phyloP scores from a whole-genome alignment of 306 rosid genomes.

The Dryas drummondii region DNA sequence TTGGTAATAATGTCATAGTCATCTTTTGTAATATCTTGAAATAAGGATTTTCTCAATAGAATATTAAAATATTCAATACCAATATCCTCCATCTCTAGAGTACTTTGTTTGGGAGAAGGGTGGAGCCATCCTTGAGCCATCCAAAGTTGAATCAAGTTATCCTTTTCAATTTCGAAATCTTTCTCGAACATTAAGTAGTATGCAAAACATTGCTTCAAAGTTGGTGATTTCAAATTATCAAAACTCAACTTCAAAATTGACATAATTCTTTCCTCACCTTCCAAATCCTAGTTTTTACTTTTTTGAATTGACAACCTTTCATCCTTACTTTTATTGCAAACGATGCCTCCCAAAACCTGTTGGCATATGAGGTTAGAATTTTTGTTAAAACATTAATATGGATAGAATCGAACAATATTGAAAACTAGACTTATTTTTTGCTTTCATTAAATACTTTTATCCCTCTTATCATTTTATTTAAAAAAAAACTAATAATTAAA shows the following conservation, averaged over 20 bases:
- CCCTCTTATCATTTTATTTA: too few relatives aligned
- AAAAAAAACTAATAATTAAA: too few relatives aligned
- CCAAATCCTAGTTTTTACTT: background rate
- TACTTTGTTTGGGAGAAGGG: background rate
- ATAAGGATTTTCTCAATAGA: too few relatives aligned
- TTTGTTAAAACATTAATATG: too few relatives aligned
- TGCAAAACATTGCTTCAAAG: conserved; percentile 25
- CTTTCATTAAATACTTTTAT: too few relatives aligned
- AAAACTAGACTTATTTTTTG: too few relatives aligned
- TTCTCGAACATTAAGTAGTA: conserved; percentile 4
- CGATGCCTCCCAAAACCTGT: conserved; percentile 17
- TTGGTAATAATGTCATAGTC: too few relatives aligned
- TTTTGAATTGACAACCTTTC: background rate
- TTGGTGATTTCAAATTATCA: conserved; percentile 6
- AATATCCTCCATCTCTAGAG: conserved; percentile 4
- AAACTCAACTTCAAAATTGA: background rate
- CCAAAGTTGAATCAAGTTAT: background rate
- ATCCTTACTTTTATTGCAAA: background rate
- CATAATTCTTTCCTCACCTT: background rate
- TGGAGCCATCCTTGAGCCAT: conserved; percentile 7
- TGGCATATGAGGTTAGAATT: too few relatives aligned
- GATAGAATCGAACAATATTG: too few relatives aligned
- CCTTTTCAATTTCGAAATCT: background rate
- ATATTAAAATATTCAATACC: conserved; percentile 11
- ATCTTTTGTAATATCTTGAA: too few relatives aligned